Evolutionary conservation across 106 monocot genomes (phyloP), one percentile per base, ranked within the genome.

Genomic region (Phalaenopsis aphrodite): DNA sequence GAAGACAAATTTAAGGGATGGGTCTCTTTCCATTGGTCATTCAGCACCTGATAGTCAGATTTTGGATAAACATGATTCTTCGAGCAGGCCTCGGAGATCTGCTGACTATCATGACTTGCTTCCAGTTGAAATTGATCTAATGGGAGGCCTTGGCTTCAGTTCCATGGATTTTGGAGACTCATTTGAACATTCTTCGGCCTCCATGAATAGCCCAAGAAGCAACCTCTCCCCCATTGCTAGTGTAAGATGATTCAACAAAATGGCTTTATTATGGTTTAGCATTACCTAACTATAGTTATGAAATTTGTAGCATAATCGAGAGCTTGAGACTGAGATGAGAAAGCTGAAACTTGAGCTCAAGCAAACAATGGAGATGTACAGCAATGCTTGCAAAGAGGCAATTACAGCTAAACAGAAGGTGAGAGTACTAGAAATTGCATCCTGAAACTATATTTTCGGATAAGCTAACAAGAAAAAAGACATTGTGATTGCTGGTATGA

Each of bases 341-440:
- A 91, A 91, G 80, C 75, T 96, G 66, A 91, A 78, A 72, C 85
- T 89, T 8, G 96, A 96, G 83, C 87, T 96, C 55, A 91, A 91
- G 85, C 93, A 93, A 83, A 96, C 96, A 4, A 96, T 91, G 89
- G 87, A 91, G 48, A 91, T 96, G 96, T 96, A 96, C 77, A 90
- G 85, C 80, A 84, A 84, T 45, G 96, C 96, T 42, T 96, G 96
- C 91, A 93, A 88, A 71, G 91, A 96, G 84, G 96, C 96, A 41
- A 88, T 96, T 45, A 76, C 77, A 24, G 93, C 93, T 7, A 96
- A 91, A 79, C 88, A 91, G 55, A 89, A 88, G 96, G 91, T 93
- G 36, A 81, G 78, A 45, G 67, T n/a, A 24, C 41, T 41, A 24
- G n/a, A 79, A 10, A 61, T 46, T 24, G 43, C 64, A 43, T 64